Evolutionary conservation across 371 early-diverging fungal genomes (phyloP).

Genomic region (Apophysomyces variabilis): DNA sequence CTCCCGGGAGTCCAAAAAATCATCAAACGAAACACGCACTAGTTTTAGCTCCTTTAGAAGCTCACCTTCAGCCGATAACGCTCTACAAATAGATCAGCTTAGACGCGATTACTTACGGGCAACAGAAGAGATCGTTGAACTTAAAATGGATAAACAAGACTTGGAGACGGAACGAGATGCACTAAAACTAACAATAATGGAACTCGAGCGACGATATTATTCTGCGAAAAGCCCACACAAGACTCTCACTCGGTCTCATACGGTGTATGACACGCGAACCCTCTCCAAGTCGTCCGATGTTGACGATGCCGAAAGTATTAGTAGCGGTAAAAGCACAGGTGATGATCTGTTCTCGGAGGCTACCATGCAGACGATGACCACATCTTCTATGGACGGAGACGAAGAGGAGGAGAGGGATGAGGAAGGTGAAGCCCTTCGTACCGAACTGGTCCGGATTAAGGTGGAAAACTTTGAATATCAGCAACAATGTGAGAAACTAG

Average conservation of each 20-base stretch:
- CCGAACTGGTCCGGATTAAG: constrained; percentile 36
- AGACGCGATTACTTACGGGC: constrained; percentile 20
- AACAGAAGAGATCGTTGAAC: constrained; percentile 30
- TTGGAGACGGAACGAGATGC: constrained; percentile 47
- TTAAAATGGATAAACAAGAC: constrained; percentile 44
- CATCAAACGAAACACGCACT: constrained; percentile 14
- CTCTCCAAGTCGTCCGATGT: background rate
- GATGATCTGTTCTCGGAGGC: constrained; percentile 20
- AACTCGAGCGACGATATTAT: constrained; percentile 33
- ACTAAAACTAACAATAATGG: constrained; percentile 40
- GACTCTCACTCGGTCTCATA: background rate
- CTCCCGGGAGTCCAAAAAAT: constrained; percentile 18
- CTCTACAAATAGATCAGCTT: constrained; percentile 9
- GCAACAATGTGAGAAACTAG: constrained; percentile 37
- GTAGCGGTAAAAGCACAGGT: constrained; percentile 4
- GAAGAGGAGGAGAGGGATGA: constrained; percentile 16
- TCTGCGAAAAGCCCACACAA: constrained; percentile 7
- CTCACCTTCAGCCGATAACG: background rate
- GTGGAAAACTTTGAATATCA: constrained; percentile 40
- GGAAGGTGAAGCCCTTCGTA: constrained; percentile 11
- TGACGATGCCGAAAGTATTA: constrained; percentile 21
- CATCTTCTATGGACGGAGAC: background rate
- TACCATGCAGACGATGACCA: constrained; percentile 16
- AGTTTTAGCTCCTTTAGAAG: constrained; percentile 25
- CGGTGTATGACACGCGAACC: constrained; percentile 1